phyloP scores from a whole-genome alignment of 2,329 filamentous ascomycete genomes.

The Didymella segeticola region DNA sequence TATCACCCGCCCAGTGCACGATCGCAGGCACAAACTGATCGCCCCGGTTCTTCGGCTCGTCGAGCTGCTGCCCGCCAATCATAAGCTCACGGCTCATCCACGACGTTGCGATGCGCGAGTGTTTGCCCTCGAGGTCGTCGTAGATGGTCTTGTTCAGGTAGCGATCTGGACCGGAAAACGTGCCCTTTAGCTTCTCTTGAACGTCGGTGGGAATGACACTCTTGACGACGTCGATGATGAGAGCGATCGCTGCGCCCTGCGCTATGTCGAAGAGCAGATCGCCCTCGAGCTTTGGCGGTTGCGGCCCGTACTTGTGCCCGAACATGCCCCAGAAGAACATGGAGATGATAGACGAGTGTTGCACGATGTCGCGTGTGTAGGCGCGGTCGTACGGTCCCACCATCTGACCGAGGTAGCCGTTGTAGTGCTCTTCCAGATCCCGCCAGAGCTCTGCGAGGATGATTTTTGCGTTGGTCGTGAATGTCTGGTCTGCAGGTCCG shows the following conservation, averaged over 20 bases:
- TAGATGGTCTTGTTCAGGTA: slow-evolving; percentile 12
- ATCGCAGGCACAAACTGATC: slow-evolving; percentile 52
- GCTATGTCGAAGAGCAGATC: slow-evolving; percentile 14
- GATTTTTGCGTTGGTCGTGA: slow-evolving; percentile 20
- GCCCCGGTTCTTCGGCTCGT: slow-evolving; percentile 24
- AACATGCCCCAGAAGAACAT: slow-evolving; percentile 21
- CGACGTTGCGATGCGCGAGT: slow-evolving; percentile 41
- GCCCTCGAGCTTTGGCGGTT: slow-evolving; percentile 10
- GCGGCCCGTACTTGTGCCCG: slow-evolving; percentile 10
- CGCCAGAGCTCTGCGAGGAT: slow-evolving; percentile 42
- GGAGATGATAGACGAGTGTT: slow-evolving; percentile 12
- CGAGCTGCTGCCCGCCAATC: slow-evolving; percentile 45
- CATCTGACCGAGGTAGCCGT: slow-evolving; percentile 46
- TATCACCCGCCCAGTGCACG: slow-evolving; percentile 56
- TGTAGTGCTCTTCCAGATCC: slow-evolving; percentile 48
- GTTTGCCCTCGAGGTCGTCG: slow-evolving; percentile 37
- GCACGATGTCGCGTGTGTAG: slow-evolving; percentile 47
- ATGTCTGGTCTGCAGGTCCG: slow-evolving; percentile 38
- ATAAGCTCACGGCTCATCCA: slow-evolving; percentile 55
- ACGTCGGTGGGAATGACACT: neutral
- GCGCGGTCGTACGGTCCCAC: slow-evolving; percentile 49
- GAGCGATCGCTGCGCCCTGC: slow-evolving; percentile 12
- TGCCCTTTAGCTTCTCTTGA: slow-evolving; percentile 5
- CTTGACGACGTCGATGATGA: slow-evolving; percentile 11
- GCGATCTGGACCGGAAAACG: slow-evolving; percentile 1